Conservation (phyloP, 495 filamentous ascomycete species). For the Penicillium alfredii region DNA sequence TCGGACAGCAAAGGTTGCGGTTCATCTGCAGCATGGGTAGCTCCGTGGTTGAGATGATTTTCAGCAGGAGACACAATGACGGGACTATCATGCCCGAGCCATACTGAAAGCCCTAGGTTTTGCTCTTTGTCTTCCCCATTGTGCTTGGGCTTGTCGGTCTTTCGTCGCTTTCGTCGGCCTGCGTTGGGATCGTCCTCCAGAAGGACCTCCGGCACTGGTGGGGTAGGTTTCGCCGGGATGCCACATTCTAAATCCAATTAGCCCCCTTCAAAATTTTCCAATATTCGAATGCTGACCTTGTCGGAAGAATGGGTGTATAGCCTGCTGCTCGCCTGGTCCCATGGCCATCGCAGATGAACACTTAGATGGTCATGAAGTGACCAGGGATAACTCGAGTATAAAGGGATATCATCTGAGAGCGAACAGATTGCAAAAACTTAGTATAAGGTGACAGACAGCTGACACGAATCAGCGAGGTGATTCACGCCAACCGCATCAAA, state of each 20-base stretch:
- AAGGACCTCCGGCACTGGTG: slow-evolving; percentile 1
- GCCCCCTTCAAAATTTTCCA: background rate
- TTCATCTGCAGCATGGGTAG: no score
- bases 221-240: slow-evolving; percentile 8
- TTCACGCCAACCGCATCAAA: no score
- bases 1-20: background rate
- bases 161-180: slow-evolving; percentile 45
- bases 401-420: background rate
- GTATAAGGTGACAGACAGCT: no score
- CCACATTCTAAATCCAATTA: slow-evolving; percentile 23
- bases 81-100: slow-evolving; percentile 12
- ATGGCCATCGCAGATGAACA: slow-evolving; percentile 31
- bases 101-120: no score
- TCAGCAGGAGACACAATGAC: background rate
- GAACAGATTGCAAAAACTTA: no score
- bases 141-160: slow-evolving; percentile 35
- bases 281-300: slow-evolving; percentile 24
- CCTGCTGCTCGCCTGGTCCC: slow-evolving; percentile 35
- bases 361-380: slow-evolving; percentile 2
- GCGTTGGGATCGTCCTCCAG: slow-evolving; percentile 40
- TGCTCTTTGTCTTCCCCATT: no score
- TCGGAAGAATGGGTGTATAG: slow-evolving; percentile 41
- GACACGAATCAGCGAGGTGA: no score
- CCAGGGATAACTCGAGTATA: slow-evolving; percentile 1
- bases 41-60: no score